A percentile compares a stretch with the other conserved stretches of the same genome.
Conservation (phyloP, 106 monocot species). For the Phalaenopsis equestris region DNA sequence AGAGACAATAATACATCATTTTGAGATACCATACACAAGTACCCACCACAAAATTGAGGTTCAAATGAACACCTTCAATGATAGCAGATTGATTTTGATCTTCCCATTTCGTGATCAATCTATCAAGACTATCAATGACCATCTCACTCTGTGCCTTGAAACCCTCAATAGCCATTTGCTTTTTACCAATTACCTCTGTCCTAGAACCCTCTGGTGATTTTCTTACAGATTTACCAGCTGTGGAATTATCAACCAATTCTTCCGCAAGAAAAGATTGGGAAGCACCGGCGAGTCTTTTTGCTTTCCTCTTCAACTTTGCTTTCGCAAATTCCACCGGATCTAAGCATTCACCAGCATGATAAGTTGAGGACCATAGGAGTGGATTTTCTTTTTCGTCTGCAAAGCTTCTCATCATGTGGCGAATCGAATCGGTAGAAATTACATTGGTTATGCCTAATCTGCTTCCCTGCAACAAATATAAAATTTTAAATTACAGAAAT, state of each 20-base stretch:
- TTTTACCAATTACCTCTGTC: slow-evolving; percentile 27
- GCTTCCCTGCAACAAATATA: slow-evolving; percentile 30
- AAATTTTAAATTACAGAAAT: neutral
- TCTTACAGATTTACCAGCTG: slow-evolving; percentile 9
- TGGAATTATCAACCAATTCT: slow-evolving; percentile 7
- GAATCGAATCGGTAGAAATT: slow-evolving; percentile 61
- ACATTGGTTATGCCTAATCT: slow-evolving; percentile 67
- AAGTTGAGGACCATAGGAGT: slow-evolving; percentile 64
- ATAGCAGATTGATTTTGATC: slow-evolving; percentile 46
- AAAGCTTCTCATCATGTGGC: slow-evolving; percentile 77
- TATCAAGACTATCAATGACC: slow-evolving; percentile 55
- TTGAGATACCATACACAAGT: neutral
- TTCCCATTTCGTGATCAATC: slow-evolving; percentile 58
- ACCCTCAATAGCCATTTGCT: slow-evolving; percentile 33
- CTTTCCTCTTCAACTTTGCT: slow-evolving; percentile 49
- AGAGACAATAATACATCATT: neutral
- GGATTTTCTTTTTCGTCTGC: slow-evolving; percentile 56
- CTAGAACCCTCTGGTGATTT: slow-evolving; percentile 4
- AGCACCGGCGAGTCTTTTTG: slow-evolving; percentile 28
- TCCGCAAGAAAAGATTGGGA: slow-evolving; percentile 17
- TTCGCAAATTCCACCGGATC: slow-evolving; percentile 63
- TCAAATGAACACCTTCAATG: slow-evolving; percentile 54
- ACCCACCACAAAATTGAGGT: slow-evolving; percentile 63
- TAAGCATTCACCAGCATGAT: slow-evolving; percentile 66
- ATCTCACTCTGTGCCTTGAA: slow-evolving; percentile 28